phyloP scores from a whole-genome alignment of 768 basidiomycete species.

The Boletellus ananas region DNA sequence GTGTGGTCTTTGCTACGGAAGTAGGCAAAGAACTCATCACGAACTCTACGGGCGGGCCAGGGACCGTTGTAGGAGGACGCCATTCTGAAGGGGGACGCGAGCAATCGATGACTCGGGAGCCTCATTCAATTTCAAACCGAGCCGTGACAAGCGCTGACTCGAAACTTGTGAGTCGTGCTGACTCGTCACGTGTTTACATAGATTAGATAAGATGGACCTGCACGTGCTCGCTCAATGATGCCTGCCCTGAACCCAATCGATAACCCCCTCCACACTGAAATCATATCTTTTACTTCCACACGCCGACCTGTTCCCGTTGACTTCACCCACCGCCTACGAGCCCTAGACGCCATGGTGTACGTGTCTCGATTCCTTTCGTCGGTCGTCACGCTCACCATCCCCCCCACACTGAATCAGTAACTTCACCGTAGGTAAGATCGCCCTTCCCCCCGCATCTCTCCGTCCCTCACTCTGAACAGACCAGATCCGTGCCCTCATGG shows the following conservation, averaged over 20 bases:
- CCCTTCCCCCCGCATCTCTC: neutral
- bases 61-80: conserved; percentile 33
- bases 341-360: conserved; percentile 76
- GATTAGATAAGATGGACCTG: neutral
- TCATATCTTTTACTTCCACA: conserved; percentile 9
- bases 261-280: conserved; percentile 24
- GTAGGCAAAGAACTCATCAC: conserved; percentile 88
- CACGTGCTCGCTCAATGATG: conserved; percentile 9
- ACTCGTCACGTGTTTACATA: no score
- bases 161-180: no score
- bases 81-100: conserved; percentile 20
- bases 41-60: conserved; percentile 81
- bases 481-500: conserved; percentile 86
- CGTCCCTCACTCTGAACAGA: conserved; percentile 41
- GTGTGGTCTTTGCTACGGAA: conserved; percentile 79
- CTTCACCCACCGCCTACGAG: conserved; percentile 31
- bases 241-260: conserved; percentile 49
- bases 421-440: conserved; percentile 77
- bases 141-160: neutral
- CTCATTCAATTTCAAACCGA: conserved; percentile 5
- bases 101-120: conserved; percentile 22
- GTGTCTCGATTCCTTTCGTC: conserved; percentile 31
- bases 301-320: conserved; percentile 22
- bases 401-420: conserved; percentile 49
- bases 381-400: conserved; percentile 29